Evolutionary conservation across 169 alveolate genomes (phyloP).

Genomic region (Amoebophrya sp.): DNA sequence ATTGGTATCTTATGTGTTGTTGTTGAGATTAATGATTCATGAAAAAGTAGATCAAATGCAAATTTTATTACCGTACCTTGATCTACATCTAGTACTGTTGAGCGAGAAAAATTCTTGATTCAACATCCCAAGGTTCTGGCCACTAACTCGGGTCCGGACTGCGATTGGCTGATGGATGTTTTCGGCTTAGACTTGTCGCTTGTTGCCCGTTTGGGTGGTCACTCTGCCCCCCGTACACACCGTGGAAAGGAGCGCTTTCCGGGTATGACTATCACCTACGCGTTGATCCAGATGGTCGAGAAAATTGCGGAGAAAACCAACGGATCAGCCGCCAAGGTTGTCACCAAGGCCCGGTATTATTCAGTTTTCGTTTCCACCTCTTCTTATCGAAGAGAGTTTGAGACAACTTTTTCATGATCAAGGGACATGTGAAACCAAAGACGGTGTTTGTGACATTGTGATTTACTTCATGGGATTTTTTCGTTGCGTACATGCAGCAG

Average conservation of each 20-base stretch:
- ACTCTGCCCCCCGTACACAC: conserved; percentile 56
- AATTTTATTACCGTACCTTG: too few species aligned
- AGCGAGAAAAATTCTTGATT: too few species aligned
- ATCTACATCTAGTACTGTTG: too few species aligned
- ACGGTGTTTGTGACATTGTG: too few species aligned
- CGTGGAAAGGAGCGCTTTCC: conserved; percentile 54
- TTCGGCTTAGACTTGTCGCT: conserved; percentile 51
- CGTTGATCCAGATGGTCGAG: conserved; percentile 50
- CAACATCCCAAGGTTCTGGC: too few species aligned
- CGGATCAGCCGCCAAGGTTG: conserved; percentile 28
- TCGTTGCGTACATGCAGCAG: not conserved
- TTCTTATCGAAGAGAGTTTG: too few species aligned
- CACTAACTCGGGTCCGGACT: conserved; percentile 28
- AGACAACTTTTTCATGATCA: too few species aligned
- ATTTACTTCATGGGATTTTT: not conserved
- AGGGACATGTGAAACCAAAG: not conserved
- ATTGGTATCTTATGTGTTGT: too few species aligned
- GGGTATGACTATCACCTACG: conserved; percentile 53
- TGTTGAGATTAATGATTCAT: too few species aligned
- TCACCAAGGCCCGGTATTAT: conserved; percentile 43
- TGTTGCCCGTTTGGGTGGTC: conserved; percentile 60
- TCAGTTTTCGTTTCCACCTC: too few species aligned
- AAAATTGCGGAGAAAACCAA: conserved; percentile 40
- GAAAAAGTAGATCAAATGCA: too few species aligned
- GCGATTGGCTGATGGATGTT: conserved; percentile 53